Percentiles rank a stretch among this genome's conserved stretches.
Evolutionary conservation across 345 rosid species (phyloP).

Genomic region (Camelina sativa): DNA sequence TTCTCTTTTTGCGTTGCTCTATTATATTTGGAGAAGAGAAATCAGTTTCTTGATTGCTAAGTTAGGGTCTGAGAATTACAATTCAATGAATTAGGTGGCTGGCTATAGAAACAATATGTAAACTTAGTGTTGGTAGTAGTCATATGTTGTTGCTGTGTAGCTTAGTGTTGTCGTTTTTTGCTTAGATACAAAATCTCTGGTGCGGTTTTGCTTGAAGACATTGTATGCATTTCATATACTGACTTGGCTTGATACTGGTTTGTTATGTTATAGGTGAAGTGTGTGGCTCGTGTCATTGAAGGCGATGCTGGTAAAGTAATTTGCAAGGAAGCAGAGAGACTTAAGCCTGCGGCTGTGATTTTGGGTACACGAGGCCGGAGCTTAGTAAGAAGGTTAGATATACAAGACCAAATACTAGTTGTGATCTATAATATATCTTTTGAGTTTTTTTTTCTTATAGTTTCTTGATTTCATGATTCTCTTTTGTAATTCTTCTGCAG

Average conservation of each 20-base stretch:
- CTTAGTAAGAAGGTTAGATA: constrained; percentile 69
- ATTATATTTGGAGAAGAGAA: not conserved
- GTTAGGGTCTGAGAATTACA: constrained; percentile 21
- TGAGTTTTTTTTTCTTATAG: not conserved
- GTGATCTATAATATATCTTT: not conserved
- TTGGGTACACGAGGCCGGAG: constrained; percentile 91
- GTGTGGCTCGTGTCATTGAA: constrained; percentile 72
- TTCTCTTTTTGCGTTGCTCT: not conserved
- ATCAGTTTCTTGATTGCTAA: constrained; percentile 26
- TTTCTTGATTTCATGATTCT: constrained; percentile 8
- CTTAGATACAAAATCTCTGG: not conserved
- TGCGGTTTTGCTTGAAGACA: not conserved
- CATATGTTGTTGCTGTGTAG: not conserved
- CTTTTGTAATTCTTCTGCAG: constrained; percentile 46
- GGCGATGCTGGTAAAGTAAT: constrained; percentile 82
- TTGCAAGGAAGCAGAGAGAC: constrained; percentile 78
- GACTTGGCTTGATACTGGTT: constrained; percentile 14
- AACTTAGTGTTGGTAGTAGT: not conserved
- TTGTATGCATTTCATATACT: not conserved
- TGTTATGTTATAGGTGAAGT: constrained; percentile 54
- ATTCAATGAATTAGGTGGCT: not conserved
- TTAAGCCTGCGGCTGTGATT: constrained; percentile 89
- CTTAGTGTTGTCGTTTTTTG: not conserved
- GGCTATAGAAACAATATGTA: not conserved
- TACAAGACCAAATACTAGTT: not conserved